Evolutionary conservation across 148 eudicot species (phyloP).

Genomic region (Simmondsia chinensis): DNA sequence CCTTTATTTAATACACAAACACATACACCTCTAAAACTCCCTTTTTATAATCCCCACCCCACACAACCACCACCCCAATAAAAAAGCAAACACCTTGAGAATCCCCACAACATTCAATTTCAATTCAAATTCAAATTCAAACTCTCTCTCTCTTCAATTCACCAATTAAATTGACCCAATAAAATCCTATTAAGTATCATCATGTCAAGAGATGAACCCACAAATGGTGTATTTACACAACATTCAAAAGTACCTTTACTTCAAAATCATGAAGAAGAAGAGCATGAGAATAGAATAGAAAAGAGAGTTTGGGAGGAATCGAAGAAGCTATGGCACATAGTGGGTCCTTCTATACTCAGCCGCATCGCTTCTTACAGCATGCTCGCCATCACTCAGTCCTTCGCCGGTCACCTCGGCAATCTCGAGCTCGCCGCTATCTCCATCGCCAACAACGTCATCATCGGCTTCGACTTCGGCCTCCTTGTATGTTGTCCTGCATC

Average conservation of each 20-base stretch:
- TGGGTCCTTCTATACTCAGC: constrained; percentile 42
- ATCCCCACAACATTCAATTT: no score
- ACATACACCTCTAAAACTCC: no score
- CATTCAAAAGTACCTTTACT: constrained; percentile 22
- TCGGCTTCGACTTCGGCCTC: constrained; percentile 48
- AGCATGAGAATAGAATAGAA: not conserved
- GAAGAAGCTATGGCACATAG: constrained; percentile 46
- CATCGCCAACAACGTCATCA: constrained; percentile 35
- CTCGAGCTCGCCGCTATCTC: constrained; percentile 53
- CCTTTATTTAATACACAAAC: no score
- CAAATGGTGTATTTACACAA: no score
- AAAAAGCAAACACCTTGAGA: no score
- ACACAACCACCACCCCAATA: no score
- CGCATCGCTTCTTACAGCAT: constrained; percentile 35
- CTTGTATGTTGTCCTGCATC: constrained; percentile 15
- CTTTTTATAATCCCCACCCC: no score
- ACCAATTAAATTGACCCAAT: no score
- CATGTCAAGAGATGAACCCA: not conserved
- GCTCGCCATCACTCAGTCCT: constrained; percentile 41
- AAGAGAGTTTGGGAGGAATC: constrained; percentile 36
- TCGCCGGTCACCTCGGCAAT: constrained; percentile 61
- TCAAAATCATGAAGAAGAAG: constrained; percentile 1
- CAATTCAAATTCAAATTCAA: no score
- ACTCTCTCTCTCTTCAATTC: no score
- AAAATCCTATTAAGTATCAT: not conserved